Base-by-base conservation (phyloP, 1,284 basidiomycete genomes). In the Fomitopsis pinicola region DNA sequence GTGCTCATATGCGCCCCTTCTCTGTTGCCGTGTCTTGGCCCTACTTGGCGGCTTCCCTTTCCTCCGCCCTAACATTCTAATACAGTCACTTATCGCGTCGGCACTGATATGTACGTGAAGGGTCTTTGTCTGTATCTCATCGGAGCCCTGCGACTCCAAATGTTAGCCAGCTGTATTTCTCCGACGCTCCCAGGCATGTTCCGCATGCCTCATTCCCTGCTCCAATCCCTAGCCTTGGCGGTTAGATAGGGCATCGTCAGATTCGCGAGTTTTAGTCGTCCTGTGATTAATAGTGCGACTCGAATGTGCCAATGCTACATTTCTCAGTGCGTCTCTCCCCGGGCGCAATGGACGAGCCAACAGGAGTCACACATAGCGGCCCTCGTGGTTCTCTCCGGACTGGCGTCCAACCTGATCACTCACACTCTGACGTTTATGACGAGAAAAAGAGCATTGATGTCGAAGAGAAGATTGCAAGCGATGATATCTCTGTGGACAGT, bases 401-500 rank as follows among this genome's bases (percentile, higher is more conserved):
- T 28, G 48, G 26, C 30, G 28, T 50, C 14, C 38, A 10, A 40
- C 14, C 8, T 12, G 48, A 22, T n/a, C 22, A 15, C 14, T 50
- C 48, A 8, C 48, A 15, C 10, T 35, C 35, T 26, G 14, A 36
- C 10, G 22, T 15, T 38, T 22, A 8, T 28, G 59, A 60, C 54
- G 59, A 56, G 54, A 60, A 56, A 42, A 55, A 60, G 30, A 56
- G 14, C 26, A 35, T 59, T 5, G 58, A 59, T 12, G 52, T 55
- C 28, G 58, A 59, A 36, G 54, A 56, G 42, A 44, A 55, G 46
- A 28, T 33, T 33, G 58, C 22, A 26, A 36, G 17, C 30, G 57
- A 50, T 22, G 53, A 55, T 4, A 57, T 62, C 42, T 68, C 68
- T 15, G 57, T 65, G 26, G 58, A 78, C 22, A 72, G 79, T 62